Percentiles rank a stretch among this genome's conserved stretches.
Evolutionary conservation across 2,329 filamentous ascomycete species (phyloP).

Genomic region (Clonostachys sp.): DNA sequence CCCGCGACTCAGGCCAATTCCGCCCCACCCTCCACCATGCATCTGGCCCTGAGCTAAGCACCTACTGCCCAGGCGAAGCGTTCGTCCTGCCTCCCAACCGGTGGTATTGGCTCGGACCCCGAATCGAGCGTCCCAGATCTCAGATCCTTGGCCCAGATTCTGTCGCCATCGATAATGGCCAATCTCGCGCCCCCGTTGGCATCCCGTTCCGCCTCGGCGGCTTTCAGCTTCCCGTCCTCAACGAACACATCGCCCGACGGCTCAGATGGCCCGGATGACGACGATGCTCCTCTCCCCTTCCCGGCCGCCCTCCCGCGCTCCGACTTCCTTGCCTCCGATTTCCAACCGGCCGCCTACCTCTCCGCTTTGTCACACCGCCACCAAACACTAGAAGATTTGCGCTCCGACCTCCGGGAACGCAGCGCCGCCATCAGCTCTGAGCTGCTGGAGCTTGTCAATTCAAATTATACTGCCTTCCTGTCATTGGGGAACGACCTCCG

Average conservation of each 20-base stretch:
- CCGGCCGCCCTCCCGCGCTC: conserved; percentile 76
- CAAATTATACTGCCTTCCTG: conserved; percentile 90
- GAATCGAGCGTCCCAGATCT: too few species aligned
- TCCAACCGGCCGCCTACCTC: conserved; percentile 79
- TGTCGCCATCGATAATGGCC: conserved; percentile 9
- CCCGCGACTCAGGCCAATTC: too few species aligned
- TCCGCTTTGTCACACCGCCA: conserved; percentile 78
- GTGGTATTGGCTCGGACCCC: too few species aligned
- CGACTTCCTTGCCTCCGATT: conserved; percentile 75
- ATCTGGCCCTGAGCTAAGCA: too few species aligned
- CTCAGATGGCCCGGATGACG: conserved; percentile 34
- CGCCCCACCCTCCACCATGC: conserved; percentile 4
- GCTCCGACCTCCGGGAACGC: conserved; percentile 77
- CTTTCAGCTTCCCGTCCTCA: conserved; percentile 17
- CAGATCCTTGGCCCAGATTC: background rate
- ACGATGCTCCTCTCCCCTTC: conserved; percentile 77
- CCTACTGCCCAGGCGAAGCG: too few species aligned
- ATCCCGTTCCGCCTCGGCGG: background rate
- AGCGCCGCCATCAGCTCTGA: conserved; percentile 78
- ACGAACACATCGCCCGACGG: conserved; percentile 18
- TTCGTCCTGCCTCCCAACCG: too few species aligned
- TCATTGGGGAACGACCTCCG: conserved; percentile 75
- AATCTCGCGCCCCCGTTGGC: conserved; percentile 12
- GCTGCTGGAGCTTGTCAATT: conserved; percentile 89
- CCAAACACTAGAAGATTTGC: conserved; percentile 92